Evolutionary conservation across 108 stramenopile species (phyloP), one percentile per base, ranked within the genome.

Genomic region (Mayamaea pseudoterrestris): DNA sequence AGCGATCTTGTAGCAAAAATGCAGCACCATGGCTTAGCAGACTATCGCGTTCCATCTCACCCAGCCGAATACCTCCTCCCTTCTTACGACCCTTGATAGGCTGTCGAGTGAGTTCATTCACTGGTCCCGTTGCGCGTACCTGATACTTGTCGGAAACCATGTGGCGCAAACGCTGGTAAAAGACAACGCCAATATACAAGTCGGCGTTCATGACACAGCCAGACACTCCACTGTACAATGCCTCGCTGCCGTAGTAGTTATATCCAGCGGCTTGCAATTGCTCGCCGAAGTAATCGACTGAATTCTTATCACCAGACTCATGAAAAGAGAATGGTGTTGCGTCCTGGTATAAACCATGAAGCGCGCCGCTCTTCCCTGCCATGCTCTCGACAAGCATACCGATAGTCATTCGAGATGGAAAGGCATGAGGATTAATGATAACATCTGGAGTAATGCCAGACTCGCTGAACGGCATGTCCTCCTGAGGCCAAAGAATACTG

Each of bases 111-210:
- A 99, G 68, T 28, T 76, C 83, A 63, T 94, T 94, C 29, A 96
- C 90, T 18, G 86, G 79, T 1, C 98, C 98, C 26, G 93, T 95
- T 2, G 94, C 75, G 40, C 98, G 92, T 12, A 97, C 98, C 81
- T 99, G 98, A 43, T 74, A 90, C 73, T 99, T 99, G 70, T 99
- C 98, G 12, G 89, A 93, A 25, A 99, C 98, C 98, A 99, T 99
- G 83, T 99, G 98, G 41, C 98, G 84, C 34, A 99, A 71, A 0
- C 98, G 80, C 73, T 99, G 98, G 45, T 99, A 99, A 66, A 74
- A 99, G 3, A 99, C 98, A 1, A 97, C 75, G 23, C 98, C 98
- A 47, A 99, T 95, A 71, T 95, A 99, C 26, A 99, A 79, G 57
- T 99, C 95, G 0, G 94, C 97, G 24, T 95, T 89, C 93, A 99